Evolutionary conservation across 306 rosid genomes (phyloP).

Genomic region (Quercus berberidifolia): DNA sequence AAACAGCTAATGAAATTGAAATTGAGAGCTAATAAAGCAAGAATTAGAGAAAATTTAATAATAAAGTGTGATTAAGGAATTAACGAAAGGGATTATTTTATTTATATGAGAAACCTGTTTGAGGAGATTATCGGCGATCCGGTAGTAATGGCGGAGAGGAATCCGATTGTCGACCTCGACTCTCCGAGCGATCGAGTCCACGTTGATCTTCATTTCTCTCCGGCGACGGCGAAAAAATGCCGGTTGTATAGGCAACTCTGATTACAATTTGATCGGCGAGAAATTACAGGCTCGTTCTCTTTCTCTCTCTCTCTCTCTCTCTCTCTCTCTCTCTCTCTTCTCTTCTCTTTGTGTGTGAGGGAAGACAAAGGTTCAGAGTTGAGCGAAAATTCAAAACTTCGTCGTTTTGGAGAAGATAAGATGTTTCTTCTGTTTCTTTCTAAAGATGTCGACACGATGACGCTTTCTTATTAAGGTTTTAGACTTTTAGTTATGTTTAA

Average conservation of each 20-base stretch:
- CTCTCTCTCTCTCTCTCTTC: too few relatives aligned
- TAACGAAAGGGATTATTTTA: neutral
- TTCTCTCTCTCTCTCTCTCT: slow-evolving; percentile 4
- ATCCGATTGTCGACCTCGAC: slow-evolving; percentile 79
- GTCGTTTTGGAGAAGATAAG: slow-evolving; percentile 21
- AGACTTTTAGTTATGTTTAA: neutral
- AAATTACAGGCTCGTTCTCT: neutral
- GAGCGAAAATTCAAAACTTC: slow-evolving; percentile 6
- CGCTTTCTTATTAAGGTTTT: neutral
- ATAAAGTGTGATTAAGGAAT: neutral
- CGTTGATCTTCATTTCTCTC: slow-evolving; percentile 65
- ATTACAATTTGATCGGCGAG: neutral
- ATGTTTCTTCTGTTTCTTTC: too few relatives aligned
- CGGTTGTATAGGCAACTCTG: slow-evolving; percentile 11
- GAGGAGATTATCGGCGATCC: slow-evolving; percentile 93
- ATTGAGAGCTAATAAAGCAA: neutral
- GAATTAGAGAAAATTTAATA: neutral
- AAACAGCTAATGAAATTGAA: neutral
- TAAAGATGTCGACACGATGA: slow-evolving; percentile 38
- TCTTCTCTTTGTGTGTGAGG: too few relatives aligned
- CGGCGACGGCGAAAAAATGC: slow-evolving; percentile 21
- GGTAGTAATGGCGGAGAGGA: slow-evolving; percentile 75
- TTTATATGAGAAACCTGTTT: slow-evolving; percentile 53
- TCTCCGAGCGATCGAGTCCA: slow-evolving; percentile 59
- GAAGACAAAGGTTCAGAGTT: too few relatives aligned